Evolutionary conservation across 305 asterid species (phyloP).

Genomic region (Fraxinus nigra): DNA sequence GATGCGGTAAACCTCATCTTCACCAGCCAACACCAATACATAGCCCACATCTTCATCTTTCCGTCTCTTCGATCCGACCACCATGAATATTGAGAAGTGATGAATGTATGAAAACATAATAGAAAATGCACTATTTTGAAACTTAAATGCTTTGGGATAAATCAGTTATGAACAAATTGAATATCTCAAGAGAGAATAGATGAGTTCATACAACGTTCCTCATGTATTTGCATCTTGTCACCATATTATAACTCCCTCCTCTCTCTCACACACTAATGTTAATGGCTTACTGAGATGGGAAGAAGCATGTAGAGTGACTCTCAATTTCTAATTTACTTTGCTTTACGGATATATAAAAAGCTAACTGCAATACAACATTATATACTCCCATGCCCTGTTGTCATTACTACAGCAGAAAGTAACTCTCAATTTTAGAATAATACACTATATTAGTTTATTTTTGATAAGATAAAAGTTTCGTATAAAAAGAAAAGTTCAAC

Average conservation of each 20-base stretch:
- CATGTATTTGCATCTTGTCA: background rate
- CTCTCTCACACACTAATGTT: background rate
- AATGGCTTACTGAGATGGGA: background rate
- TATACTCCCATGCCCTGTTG: background rate
- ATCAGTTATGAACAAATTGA: background rate
- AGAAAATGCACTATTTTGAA: background rate
- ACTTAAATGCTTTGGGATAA: background rate
- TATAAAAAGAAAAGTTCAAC: background rate
- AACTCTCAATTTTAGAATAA: background rate
- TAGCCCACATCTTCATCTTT: background rate
- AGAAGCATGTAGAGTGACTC: background rate
- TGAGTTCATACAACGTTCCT: background rate
- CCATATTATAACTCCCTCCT: background rate
- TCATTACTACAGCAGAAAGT: background rate
- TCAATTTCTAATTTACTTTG: background rate
- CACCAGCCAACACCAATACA: background rate
- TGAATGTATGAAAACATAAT: background rate
- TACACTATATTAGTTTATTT: background rate
- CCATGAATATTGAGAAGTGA: background rate
- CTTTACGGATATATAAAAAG: background rate
- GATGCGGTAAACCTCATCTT: background rate
- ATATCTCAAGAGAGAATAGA: background rate
- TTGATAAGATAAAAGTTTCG: background rate
- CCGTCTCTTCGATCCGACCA: background rate
- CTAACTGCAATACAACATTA: background rate